Conservation (phyloP, 2,329 filamentous ascomycete genomes). For the Pestalotiopsis sp. region DNA sequence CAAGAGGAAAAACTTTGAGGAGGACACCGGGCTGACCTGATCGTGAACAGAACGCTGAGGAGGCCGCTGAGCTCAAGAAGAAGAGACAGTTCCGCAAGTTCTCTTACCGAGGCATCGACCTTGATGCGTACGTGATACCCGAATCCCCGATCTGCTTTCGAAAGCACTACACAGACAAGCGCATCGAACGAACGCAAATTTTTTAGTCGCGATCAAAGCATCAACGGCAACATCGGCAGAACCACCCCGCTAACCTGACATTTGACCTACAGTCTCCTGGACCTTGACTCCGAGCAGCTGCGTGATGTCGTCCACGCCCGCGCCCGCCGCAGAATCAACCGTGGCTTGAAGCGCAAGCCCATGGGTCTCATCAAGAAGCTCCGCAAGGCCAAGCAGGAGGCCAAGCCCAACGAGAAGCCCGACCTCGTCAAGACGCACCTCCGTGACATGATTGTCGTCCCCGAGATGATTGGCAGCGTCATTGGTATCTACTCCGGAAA, state of each 20-base stretch:
- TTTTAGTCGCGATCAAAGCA: neutral
- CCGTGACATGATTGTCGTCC: constrained; percentile 99
- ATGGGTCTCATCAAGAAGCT: constrained; percentile 99
- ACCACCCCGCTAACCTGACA: constrained; percentile 19
- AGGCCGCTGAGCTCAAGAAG: constrained; percentile 99
- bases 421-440: constrained; percentile 99
- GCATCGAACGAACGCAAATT: constrained; percentile 13
- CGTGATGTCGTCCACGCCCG: constrained; percentile 99
- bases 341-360: constrained; percentile 98
- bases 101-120: constrained; percentile 98
- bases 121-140: constrained; percentile 82
- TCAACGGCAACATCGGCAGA: neutral
- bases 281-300: constrained; percentile 97
- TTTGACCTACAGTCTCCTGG: constrained; percentile 75
- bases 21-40: constrained; percentile 32
- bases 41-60: constrained; percentile 80
- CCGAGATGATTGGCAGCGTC: constrained; percentile 99
- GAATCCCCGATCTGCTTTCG: neutral
- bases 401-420: constrained; percentile 99
- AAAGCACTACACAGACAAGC: neutral
- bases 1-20: neutral
- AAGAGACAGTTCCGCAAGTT: constrained; percentile 99
- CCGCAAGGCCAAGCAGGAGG: constrained; percentile 98
- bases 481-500: constrained; percentile 99
- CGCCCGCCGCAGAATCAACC: constrained; percentile 98